These are phyloP conservation scores for Coemansia sp. DNA, from an alignment of 192 early-diverging fungal genomes.

Conservation along the genomic window DNA sequence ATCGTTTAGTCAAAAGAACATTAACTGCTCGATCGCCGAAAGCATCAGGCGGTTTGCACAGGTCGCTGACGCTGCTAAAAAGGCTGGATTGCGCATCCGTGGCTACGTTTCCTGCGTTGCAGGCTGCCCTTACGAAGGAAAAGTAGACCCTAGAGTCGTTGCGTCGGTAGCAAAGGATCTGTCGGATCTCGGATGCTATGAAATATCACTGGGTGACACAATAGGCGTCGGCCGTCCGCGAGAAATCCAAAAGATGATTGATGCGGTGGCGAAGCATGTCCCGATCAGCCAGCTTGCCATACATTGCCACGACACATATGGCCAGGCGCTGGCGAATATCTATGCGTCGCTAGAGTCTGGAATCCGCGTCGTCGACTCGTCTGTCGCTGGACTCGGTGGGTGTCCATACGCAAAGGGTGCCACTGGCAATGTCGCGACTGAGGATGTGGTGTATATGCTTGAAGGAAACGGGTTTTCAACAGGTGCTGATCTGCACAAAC, in stretches of 20 bases:
- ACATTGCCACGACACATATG: constrained; percentile 98
- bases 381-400: constrained; percentile 91
- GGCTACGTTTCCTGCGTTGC: constrained; percentile 91
- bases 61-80: constrained; percentile 66
- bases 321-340: constrained; percentile 94
- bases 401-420: constrained; percentile 97
- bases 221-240: constrained; percentile 88
- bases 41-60: constrained; percentile 72
- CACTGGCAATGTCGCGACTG: constrained; percentile 94
- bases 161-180: constrained; percentile 73
- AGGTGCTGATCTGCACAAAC: constrained; percentile 72
- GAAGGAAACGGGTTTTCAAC: constrained; percentile 83
- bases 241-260: constrained; percentile 68
- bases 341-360: constrained; percentile 78
- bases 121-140: constrained; percentile 93
- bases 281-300: constrained; percentile 80
- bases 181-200: constrained; percentile 92
- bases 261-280: constrained; percentile 68
- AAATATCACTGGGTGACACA: constrained; percentile 95
- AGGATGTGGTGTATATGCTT: constrained; percentile 95
- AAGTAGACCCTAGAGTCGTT: constrained; percentile 68
- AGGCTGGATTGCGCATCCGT: constrained; percentile 64
- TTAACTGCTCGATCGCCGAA: constrained; percentile 89
- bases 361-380: constrained; percentile 91
- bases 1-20: constrained; percentile 86